Evolutionary conservation across 2,329 filamentous ascomycete species (phyloP), one percentile per base, ranked within the genome.

Genomic region (Calcarisporium arbuscula): DNA sequence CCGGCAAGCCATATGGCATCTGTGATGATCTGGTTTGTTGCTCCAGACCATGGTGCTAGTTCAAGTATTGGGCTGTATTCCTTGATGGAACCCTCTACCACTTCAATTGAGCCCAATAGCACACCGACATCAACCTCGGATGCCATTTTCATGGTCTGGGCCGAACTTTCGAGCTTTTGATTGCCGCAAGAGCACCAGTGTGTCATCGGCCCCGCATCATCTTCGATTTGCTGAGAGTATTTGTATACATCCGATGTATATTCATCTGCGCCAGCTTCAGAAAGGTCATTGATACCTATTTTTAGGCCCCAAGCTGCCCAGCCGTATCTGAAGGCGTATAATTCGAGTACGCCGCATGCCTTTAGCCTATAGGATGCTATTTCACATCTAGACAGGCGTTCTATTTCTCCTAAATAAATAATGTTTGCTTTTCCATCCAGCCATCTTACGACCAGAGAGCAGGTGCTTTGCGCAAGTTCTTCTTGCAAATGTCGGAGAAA

Each of bases 161-260:
- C 34, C 8, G 22, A 27, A 15, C 28, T 17, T 25, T 36, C 34
- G 17, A 33, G 34, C 18, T 36, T 36, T 30, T 23, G 34, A 22
- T 32, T 36, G 34, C 34, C 34, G 34, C 34, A 36, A 8, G 34
- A 36, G 19, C 34, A 36, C 34, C 34, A 36, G 23, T 33, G 22
- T 4, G 14, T 27, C 19, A 32, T 33, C 3, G 34, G 34, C 25
- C 34, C 34, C 5, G 6, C 14, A 16, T 36, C 34, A 3, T 36
- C 34, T 4, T 36, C 34, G 29, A 36, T 33, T 19, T 22, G 34
- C 34, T 21, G 18, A 12, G 18, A 20, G 34, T 30, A 30, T 30
- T 21, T 33, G 22, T 36, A 36, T 28, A 7, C 34, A 26, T 20
- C 28, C 11, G 17, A 23, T 5, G 19, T n/a, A 23, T 16, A 19